Base-by-base conservation (phyloP, 1,284 basidiomycete species). In the Ustilago tritici region DNA sequence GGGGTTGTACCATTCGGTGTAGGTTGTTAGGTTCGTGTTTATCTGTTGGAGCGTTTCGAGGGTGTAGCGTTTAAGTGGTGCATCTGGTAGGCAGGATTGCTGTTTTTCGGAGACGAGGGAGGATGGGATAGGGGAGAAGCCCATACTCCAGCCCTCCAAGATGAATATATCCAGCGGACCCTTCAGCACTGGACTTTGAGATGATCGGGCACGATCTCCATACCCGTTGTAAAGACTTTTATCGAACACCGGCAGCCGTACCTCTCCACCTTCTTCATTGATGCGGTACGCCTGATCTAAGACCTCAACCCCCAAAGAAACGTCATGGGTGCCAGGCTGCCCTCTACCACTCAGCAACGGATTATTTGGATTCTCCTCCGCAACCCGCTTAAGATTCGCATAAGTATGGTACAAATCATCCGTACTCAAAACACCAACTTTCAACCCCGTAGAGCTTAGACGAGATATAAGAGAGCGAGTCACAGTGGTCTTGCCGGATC, bases 111-210 rank as follows among this genome's bases (percentile, higher is more conserved):
- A 40, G 7, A 76, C 62, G 32, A 68, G 50, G 0, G 32, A 38
- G 1, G 54, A 31, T 3, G 60, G 5, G 32, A 77, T 69, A 5
- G 66, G 46, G 1, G 70, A 66, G 47, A 77, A 77, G 17, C 75
- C 75, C 75, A 77, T 73, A 41, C 63, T 70, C 75, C 75, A 77
- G 23, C 75, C 75, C 40, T 77, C 75, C 12, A 77, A 57, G 23
- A 77, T 71, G 32, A 77, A 77, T 12, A 77, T 58, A 46, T 77
- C 75, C 0, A 77, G 35, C 1, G 70, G 70, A 1, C 65, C 11
- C 0, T 50, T 23, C 0, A 77, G 4, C 6, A 56, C 34, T 3
- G 70, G 66, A 32, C 65, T 23, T 0, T 60, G 64, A 2, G 70
- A 56, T 3, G 32, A 11, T 3, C 54, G 58, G 2, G 61, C 63